These are phyloP conservation scores for Trypethelium eluteriae DNA, from an alignment of 495 filamentous ascomycete species.

Conservation along the genomic window DNA sequence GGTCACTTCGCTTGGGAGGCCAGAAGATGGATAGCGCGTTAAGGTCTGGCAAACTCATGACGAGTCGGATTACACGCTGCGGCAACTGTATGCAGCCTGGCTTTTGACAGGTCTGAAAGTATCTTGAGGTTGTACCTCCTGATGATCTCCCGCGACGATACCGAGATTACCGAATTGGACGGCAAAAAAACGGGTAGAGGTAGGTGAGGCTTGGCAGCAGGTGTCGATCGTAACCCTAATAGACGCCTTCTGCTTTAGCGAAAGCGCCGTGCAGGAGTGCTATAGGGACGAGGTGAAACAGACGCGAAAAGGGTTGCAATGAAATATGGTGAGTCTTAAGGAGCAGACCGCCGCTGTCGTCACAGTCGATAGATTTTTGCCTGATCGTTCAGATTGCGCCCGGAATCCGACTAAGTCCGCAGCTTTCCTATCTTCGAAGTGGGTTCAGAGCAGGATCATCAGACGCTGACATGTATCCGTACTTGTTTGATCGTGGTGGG, in stretches of 20 bases:
- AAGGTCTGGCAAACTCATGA: conserved; percentile 2
- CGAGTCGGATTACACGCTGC: conserved; percentile 3
- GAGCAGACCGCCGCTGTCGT: not conserved
- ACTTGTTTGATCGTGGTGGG: not conserved
- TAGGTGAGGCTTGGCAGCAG: not conserved
- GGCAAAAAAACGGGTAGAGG: not conserved
- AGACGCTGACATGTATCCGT: not conserved
- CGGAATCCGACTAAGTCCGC: not conserved
- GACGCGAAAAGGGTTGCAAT: conserved; percentile 10
- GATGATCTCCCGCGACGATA: not conserved
- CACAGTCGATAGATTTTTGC: not conserved
- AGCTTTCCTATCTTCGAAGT: too few species aligned
- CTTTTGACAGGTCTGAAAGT: conserved; percentile 3
- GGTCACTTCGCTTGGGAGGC: not conserved
- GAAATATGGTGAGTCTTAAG: not conserved
- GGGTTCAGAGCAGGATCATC: too few species aligned
- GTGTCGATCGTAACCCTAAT: conserved; percentile 4
- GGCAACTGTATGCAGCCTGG: not conserved
- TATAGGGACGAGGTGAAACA: not conserved
- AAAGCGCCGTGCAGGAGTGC: conserved; percentile 3
- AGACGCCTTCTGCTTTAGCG: conserved; percentile 4
- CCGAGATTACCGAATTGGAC: not conserved
- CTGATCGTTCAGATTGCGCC: not conserved
- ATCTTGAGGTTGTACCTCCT: not conserved
- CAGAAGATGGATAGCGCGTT: not conserved